Evolutionary conservation across 2,329 filamentous ascomycete genomes (phyloP), one percentile per base, ranked within the genome.

Genomic region (Aureobasidium mangrovei): DNA sequence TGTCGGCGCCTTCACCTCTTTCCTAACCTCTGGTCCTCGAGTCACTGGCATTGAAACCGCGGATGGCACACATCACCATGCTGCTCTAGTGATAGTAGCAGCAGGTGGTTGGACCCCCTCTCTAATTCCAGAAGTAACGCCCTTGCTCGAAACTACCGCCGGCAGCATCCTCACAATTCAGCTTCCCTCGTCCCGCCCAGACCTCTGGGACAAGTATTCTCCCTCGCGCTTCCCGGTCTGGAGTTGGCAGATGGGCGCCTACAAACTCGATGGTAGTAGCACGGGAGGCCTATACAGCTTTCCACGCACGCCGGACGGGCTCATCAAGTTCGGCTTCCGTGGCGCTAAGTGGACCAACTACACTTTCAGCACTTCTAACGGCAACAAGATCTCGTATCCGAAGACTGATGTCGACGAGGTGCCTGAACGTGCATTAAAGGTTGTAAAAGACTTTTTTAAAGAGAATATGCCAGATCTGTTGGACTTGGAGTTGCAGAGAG

Each of bases 171-270:
- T 70, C 0, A 64, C 72, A 8, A 63, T 78, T 33, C 67, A 72
- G 29, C 64, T 80, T 1, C 75, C 77, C 0, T 56, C 60, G 0
- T 56, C 66, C 1, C 60, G 65, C 1, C 60, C 54, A 4, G 64
- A 67, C 39, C 66, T 79, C 0, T 73, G 69, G 62, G 59, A 70
- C 1, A 67, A 67, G 2, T 74, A 75, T 41, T 62, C 66, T 0
- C 69, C 75, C 0, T 66, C 72, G 0, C 70, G 65, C 2, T 79
- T 79, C 44, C 76, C 76, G 0, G 69, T 72, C 0, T 75, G 74
- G 67, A 64, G 64, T 31, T 67, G 62, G 40, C 58, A 60, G 3
- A 63, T 60, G 58, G 55, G 38, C 3, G 43, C 45, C 3, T 60
- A 61, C 32, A n/a, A 39, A 10, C 26, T 35, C 36, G 8, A n/a